Evolutionary conservation across 306 rosid species (phyloP).

Genomic region (Ziziphus jujuba): DNA sequence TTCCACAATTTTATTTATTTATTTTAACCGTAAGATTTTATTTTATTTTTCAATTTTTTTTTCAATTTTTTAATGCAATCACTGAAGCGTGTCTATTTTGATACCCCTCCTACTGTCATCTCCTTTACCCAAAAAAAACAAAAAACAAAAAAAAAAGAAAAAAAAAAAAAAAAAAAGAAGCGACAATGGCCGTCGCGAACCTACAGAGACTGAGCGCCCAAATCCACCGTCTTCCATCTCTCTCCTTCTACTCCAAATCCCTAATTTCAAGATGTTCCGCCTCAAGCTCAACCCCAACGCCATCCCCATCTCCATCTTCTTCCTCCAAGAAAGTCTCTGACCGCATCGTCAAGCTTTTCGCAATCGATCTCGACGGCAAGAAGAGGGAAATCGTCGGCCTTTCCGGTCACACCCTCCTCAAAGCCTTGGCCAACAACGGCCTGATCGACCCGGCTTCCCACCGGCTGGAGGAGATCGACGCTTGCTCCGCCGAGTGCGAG

Average conservation of each 20-base stretch:
- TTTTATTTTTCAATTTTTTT: too few relatives aligned
- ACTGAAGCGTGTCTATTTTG: too few relatives aligned
- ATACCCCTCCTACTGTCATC: too few relatives aligned
- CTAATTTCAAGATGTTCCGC: conserved; percentile 53
- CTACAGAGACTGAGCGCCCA: conserved; percentile 56
- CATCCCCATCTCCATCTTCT: conserved; percentile 30
- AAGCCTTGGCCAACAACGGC: conserved; percentile 65
- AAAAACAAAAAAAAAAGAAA: too few relatives aligned
- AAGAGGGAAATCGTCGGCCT: conserved; percentile 76
- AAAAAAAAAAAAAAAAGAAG: too few relatives aligned
- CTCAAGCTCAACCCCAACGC: too few relatives aligned
- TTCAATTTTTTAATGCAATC: too few relatives aligned
- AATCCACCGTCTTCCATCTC: conserved; percentile 49
- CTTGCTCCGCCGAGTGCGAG: conserved; percentile 92
- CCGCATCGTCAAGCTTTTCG: conserved; percentile 73
- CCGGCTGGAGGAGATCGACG: conserved; percentile 88
- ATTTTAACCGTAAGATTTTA: too few relatives aligned
- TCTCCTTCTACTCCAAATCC: conserved; percentile 56
- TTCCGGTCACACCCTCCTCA: conserved; percentile 79
- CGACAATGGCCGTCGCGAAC: conserved; percentile 69
- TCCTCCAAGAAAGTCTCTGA: conserved; percentile 63
- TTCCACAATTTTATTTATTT: too few relatives aligned
- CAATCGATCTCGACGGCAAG: conserved; percentile 67
- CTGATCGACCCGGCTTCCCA: conserved; percentile 87
- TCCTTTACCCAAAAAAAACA: not conserved